A percentile compares a stretch with the other conserved stretches of the same genome.
Conservation (phyloP, 2,329 filamentous ascomycete species). For the Pestalotiopsis sp. region DNA sequence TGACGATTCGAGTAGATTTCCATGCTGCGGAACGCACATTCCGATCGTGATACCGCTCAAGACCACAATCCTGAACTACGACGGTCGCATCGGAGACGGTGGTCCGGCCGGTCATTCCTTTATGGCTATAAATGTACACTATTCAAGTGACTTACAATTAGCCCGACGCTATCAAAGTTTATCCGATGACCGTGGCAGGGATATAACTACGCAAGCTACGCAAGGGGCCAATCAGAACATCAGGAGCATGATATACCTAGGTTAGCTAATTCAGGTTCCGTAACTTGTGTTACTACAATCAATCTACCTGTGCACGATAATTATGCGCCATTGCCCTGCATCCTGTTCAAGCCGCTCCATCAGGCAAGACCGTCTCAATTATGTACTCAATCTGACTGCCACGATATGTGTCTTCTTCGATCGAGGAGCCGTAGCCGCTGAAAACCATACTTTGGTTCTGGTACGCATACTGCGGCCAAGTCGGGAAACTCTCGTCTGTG, state of each 20-base stretch:
- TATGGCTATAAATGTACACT: background rate
- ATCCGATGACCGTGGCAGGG: background rate
- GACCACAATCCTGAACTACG: background rate
- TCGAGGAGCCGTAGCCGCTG: background rate
- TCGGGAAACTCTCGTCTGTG: background rate
- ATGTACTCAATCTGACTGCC: background rate
- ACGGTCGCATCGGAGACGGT: background rate
- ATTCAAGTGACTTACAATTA: background rate
- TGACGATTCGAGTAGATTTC: background rate
- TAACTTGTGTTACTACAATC: background rate
- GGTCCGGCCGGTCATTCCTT: background rate
- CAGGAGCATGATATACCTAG: background rate
- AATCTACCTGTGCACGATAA: background rate
- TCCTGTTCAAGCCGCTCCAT: background rate
- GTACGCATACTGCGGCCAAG: background rate
- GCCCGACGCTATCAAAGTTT: background rate
- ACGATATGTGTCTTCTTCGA: background rate
- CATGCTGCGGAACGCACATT: background rate
- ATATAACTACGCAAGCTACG: background rate
- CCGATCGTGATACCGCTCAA: background rate
- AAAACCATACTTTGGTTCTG: background rate
- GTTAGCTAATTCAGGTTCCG: background rate
- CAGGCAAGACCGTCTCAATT: background rate
- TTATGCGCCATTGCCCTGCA: background rate
- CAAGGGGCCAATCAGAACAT: background rate